Evolutionary conservation across 352 stramenopile species (phyloP).

Genomic region (Detonula confervacea): DNA sequence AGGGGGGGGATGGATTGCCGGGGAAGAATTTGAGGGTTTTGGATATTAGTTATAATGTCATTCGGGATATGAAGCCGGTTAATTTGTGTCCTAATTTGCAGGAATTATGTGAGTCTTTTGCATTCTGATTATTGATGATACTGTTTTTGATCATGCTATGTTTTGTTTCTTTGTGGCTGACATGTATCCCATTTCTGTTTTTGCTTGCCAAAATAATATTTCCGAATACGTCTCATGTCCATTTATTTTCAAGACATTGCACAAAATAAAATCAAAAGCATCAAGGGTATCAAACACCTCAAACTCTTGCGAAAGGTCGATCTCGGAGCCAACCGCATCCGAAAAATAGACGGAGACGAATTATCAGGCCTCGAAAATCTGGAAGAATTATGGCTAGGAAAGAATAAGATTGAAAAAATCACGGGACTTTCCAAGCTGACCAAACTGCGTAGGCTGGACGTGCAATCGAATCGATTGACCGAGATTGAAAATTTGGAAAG

Average conservation of each 20-base stretch:
- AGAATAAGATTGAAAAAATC: conserved; percentile 97
- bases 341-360: conserved; percentile 89
- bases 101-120: conserved; percentile 77
- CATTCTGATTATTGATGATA: conserved; percentile 18
- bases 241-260: too few relatives aligned
- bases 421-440: conserved; percentile 81
- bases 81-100: conserved; percentile 87
- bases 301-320: conserved; percentile 93
- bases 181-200: too few relatives aligned
- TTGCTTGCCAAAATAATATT: too few relatives aligned
- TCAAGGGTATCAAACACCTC: conserved; percentile 90
- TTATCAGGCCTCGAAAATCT: conserved; percentile 90
- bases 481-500: conserved; percentile 90
- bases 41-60: conserved; percentile 97
- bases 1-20: conserved; percentile 18
- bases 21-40: conserved; percentile 83
- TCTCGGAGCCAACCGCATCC: conserved; percentile 94
- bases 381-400: conserved; percentile 96
- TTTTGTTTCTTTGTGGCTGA: neutral
- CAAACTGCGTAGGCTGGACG: conserved; percentile 88
- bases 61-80: conserved; percentile 89
- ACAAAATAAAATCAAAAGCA: conserved; percentile 98
- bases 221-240: too few relatives aligned
- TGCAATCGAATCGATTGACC: conserved; percentile 96
- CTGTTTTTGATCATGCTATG: too few relatives aligned